Evolutionary conservation across 441 rosid genomes (phyloP).

Genomic region (Adansonia madagascariensis): DNA sequence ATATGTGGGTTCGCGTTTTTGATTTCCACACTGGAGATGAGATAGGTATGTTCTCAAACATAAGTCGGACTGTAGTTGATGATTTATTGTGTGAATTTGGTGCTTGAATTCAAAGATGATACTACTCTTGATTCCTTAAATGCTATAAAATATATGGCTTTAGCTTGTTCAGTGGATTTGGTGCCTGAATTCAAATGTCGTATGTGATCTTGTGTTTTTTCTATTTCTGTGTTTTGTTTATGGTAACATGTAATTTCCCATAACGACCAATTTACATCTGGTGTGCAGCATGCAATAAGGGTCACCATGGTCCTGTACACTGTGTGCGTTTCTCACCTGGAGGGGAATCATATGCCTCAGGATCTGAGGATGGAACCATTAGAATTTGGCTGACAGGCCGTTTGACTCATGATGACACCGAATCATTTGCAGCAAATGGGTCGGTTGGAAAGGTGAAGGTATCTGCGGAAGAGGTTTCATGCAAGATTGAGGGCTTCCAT

Average conservation of each 20-base stretch:
- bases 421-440: constrained; percentile 39
- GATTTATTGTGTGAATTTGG: neutral
- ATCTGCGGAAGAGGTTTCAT: constrained; percentile 63
- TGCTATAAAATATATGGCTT: neutral
- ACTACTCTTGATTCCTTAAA: neutral
- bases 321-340: constrained; percentile 88
- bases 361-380: constrained; percentile 94
- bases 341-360: constrained; percentile 95
- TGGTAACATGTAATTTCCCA: neutral
- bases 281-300: constrained; percentile 81
- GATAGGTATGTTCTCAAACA: constrained; percentile 52
- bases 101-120: neutral
- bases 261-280: neutral
- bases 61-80: neutral
- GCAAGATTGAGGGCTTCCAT: constrained; percentile 66
- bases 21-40: constrained; percentile 93
- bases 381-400: constrained; percentile 88
- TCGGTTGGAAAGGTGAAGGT: constrained; percentile 56
- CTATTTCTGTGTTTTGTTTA: neutral
- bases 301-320: constrained; percentile 97
- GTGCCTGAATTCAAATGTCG: neutral
- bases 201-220: neutral
- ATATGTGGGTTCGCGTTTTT: constrained; percentile 54
- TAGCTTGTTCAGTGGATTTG: neutral
- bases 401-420: constrained; percentile 43